Evolutionary conservation across 2,329 filamentous ascomycete genomes (phyloP), one percentile per base, ranked within the genome.

Genomic region (Trichoderma hamatum): DNA sequence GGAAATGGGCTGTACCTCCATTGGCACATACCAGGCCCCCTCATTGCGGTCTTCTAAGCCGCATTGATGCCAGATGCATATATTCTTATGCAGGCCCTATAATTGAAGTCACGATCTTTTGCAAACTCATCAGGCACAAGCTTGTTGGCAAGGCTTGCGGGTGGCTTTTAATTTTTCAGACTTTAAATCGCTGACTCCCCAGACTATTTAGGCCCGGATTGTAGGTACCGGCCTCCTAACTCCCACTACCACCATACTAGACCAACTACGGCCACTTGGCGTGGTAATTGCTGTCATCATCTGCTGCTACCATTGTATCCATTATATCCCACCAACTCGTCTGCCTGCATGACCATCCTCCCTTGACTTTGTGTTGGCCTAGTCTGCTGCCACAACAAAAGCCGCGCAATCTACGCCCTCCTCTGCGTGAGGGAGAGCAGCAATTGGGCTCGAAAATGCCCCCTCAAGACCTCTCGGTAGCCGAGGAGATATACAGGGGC

Each of bases 381-480:
- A 43, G 39, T 14, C n/a, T 26, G 24, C 39, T n/a, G 3, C 5
- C n/a, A 16, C 26, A 58, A n/a, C 21, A 54, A 21, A 43, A 10
- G 39, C 16, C 24, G 30, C 59, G 43, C 60, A 30, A 30, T 24
- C 28, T 55, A 43, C 36, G 52, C 39, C 28, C 19, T 51, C n/a
- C 66, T 61, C 56, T 54, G 30, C 52, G 28, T 28, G 46, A 14
- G 55, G 67, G 28, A 34, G 66, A 55, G 16, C 67, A 73, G 76
- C 73, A 70, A 78, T 58, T 77, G 77, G 77, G 76, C 69, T 70
- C 71, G 39, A 75, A 64, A 66, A 79, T 79, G 77, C 75, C 64
- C 61, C 71, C 60, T 56, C 72, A 72, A 39, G 39, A 73, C 60
- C 72, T 72, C 67, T 73, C 75, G 60, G 59, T 75, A 60, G 68